Percentiles rank a stretch among this genome's conserved stretches.
Evolutionary conservation across 106 monocot species (phyloP).

Genomic region (Phalaenopsis equestris): DNA sequence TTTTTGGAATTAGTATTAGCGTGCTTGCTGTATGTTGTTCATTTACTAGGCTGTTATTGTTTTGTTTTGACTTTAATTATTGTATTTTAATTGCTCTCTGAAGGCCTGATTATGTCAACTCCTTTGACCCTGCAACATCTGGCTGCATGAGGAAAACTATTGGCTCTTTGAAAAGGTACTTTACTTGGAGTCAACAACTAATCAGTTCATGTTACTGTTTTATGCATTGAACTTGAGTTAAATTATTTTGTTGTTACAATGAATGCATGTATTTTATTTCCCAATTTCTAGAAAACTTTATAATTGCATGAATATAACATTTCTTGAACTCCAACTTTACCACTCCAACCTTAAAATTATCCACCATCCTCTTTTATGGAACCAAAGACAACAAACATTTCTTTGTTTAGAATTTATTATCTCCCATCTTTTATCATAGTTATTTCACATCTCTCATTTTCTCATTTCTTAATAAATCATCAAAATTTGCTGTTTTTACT

Average conservation of each 20-base stretch:
- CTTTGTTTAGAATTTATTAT: too few relatives aligned
- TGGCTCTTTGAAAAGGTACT: constrained; percentile 14
- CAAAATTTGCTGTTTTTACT: not conserved
- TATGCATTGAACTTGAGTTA: not conserved
- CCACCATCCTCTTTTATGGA: too few relatives aligned
- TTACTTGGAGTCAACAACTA: not conserved
- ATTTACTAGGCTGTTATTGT: not conserved
- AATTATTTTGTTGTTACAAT: not conserved
- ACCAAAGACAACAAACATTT: too few relatives aligned
- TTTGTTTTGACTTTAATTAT: not conserved
- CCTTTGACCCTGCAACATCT: constrained; percentile 10
- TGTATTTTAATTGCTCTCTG: not conserved
- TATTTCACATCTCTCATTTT: too few relatives aligned
- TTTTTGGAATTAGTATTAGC: not conserved
- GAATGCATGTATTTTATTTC: not conserved
- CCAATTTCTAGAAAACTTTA: too few relatives aligned
- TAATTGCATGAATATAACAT: too few relatives aligned
- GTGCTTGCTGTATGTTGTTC: not conserved
- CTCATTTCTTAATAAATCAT: not conserved
- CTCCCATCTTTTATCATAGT: too few relatives aligned
- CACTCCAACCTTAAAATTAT: too few relatives aligned
- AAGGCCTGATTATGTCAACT: constrained; percentile 16
- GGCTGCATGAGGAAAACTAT: not conserved
- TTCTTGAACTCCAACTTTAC: too few relatives aligned
- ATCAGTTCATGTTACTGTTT: not conserved